A percentile compares a stretch with the other conserved stretches of the same genome.
phyloP scores from a whole-genome alignment of 441 rosid genomes.

The Gossypium davidsonii region DNA sequence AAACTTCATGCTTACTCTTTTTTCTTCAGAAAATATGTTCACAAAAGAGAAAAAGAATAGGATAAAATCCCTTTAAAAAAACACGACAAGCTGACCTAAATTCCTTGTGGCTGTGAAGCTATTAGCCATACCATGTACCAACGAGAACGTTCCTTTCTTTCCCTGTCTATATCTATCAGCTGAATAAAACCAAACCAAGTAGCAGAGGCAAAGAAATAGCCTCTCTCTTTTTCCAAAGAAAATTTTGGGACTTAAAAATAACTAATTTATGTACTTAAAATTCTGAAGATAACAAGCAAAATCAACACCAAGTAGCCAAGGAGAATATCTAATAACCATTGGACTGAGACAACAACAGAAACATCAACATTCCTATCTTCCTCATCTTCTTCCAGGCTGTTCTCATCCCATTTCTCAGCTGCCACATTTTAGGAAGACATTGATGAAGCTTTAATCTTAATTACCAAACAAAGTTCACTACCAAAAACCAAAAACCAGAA shows the following conservation, averaged over 20 bases:
- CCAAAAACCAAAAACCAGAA: conserved; percentile 11
- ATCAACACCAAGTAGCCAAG: conserved; percentile 10
- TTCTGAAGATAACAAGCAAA: conserved; percentile 1
- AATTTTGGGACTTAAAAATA: not conserved
- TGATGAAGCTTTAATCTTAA: conserved; percentile 32
- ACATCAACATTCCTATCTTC: conserved; percentile 25
- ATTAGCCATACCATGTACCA: conserved; percentile 10
- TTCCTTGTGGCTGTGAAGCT: conserved; percentile 15
- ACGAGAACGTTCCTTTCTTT: not conserved
- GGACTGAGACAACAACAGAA: conserved; percentile 25
- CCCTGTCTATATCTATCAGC: not conserved
- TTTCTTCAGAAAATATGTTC: conserved; percentile 20
- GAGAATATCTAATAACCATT: conserved; percentile 31
- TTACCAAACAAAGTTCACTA: conserved; percentile 19
- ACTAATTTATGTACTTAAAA: not conserved
- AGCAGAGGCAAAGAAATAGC: not conserved
- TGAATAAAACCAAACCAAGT: not conserved
- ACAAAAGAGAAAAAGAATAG: not conserved
- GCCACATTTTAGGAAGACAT: conserved; percentile 21
- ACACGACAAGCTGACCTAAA: conserved; percentile 1
- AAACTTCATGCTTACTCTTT: conserved; percentile 58
- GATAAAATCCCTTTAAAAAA: conserved; percentile 15
- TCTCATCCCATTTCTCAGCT: conserved; percentile 16
- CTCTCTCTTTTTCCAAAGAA: not conserved
- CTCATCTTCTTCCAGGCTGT: conserved; percentile 15